These are phyloP conservation scores for Thalia dealbata DNA, from an alignment of 176 grass and related monocot species.

Conservation along the genomic window DNA sequence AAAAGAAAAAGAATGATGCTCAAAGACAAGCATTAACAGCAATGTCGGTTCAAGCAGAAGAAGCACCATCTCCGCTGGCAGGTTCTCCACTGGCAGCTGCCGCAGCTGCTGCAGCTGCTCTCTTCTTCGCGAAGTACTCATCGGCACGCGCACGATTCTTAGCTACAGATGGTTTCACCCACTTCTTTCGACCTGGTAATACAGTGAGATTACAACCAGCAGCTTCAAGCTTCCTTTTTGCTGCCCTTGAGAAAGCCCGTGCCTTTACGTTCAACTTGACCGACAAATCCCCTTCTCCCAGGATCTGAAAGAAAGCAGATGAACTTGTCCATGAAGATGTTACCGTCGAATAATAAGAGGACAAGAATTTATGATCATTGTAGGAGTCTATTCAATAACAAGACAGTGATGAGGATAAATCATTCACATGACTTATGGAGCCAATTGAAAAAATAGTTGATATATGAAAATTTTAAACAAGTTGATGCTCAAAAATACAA, in stretches of 20 bases:
- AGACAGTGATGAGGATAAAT: too few species aligned
- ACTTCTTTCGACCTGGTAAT: slow-evolving; percentile 86
- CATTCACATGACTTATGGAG: too few species aligned
- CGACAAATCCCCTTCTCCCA: slow-evolving; percentile 78
- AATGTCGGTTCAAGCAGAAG: background rate
- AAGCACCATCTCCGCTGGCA: background rate
- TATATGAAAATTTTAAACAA: too few species aligned
- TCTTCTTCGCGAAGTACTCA: slow-evolving; percentile 80
- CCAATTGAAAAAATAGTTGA: too few species aligned
- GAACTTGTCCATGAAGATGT: slow-evolving; percentile 10
- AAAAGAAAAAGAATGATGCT: background rate
- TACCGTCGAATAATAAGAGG: background rate
- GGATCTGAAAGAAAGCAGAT: slow-evolving; percentile 39
- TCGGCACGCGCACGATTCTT: slow-evolving; percentile 86
- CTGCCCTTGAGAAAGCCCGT: slow-evolving; percentile 53
- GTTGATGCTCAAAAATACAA: too few species aligned
- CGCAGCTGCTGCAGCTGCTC: slow-evolving; percentile 4
- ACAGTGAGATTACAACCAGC: slow-evolving; percentile 68
- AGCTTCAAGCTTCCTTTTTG: slow-evolving; percentile 85
- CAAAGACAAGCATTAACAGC: background rate
- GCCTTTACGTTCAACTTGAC: slow-evolving; percentile 89
- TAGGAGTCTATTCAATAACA: too few species aligned
- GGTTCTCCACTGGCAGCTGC: too few species aligned
- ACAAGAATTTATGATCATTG: background rate
- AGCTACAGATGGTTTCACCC: slow-evolving; percentile 66